phyloP scores from a whole-genome alignment of 768 basidiomycete genomes.

The Lentinula detonsa region DNA sequence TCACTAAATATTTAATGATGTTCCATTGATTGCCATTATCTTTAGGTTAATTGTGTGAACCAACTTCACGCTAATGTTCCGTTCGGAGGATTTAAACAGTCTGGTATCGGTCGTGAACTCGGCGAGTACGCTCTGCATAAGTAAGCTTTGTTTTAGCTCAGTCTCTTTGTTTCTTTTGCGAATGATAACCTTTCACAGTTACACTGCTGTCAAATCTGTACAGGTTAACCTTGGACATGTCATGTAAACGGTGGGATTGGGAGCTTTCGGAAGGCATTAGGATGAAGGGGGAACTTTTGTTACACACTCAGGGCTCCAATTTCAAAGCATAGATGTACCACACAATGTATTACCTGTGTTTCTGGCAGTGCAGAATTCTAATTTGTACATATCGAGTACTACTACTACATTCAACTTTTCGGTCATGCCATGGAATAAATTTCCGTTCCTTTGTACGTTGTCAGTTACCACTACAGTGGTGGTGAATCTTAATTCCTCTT shows the following conservation, averaged over 20 bases:
- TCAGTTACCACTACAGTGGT: no score
- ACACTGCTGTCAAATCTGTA: constrained; percentile 55
- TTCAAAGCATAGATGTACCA: no score
- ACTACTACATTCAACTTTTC: no score
- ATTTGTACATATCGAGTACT: no score
- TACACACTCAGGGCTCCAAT: no score
- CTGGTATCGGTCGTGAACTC: constrained; percentile 64
- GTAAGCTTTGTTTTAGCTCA: constrained; percentile 24
- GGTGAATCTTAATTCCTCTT: no score
- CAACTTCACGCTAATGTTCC: constrained; percentile 44
- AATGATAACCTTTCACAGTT: constrained; percentile 23
- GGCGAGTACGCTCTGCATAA: constrained; percentile 57
- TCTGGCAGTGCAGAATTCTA: no score
- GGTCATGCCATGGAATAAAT: no score
- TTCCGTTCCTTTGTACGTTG: no score
- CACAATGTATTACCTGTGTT: no score
- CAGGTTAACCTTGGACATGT: constrained; percentile 47
- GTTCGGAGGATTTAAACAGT: constrained; percentile 73
- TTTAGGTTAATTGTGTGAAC: constrained; percentile 38
- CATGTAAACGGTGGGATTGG: constrained; percentile 8
- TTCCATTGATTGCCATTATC: background rate
- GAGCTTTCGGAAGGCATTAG: no score
- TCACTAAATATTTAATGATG: background rate
- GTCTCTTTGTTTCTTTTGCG: background rate
- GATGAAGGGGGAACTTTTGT: no score